These are phyloP conservation scores for Albugo candida DNA, from an alignment of 352 stramenopile genomes.

Conservation along the genomic window DNA sequence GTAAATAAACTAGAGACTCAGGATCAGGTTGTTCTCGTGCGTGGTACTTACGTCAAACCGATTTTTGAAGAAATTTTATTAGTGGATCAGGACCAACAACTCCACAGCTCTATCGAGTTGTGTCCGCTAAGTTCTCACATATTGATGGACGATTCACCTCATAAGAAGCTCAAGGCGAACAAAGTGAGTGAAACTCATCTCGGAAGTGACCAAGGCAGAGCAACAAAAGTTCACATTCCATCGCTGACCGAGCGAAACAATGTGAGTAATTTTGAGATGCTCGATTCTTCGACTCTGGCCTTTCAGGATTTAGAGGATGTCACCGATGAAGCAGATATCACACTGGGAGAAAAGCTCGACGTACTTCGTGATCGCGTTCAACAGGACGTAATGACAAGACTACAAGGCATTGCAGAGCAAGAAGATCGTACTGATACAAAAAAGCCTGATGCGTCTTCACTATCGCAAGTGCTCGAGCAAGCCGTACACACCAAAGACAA, in stretches of 20 bases:
- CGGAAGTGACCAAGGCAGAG: neutral
- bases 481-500: slow-evolving; percentile 76
- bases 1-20: slow-evolving; percentile 9
- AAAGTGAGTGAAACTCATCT: neutral
- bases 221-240: slow-evolving; percentile 33
- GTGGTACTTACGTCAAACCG: slow-evolving; percentile 50
- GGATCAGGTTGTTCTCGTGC: slow-evolving; percentile 34
- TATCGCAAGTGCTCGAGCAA: slow-evolving; percentile 65
- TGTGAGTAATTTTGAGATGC: too few species aligned
- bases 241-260: slow-evolving; percentile 28
- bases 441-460: slow-evolving; percentile 63
- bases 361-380: slow-evolving; percentile 58
- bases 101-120: slow-evolving; percentile 32
- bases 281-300: neutral
- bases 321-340: slow-evolving; percentile 33
- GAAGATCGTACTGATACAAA: slow-evolving; percentile 16
- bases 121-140: slow-evolving; percentile 38
- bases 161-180: slow-evolving; percentile 36
- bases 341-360: slow-evolving; percentile 56
- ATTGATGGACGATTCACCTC: slow-evolving; percentile 23
- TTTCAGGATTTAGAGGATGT: slow-evolving; percentile 28
- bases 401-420: slow-evolving; percentile 26
- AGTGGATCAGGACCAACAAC: slow-evolving; percentile 38
- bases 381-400: slow-evolving; percentile 34
- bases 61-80: slow-evolving; percentile 50